Percentiles rank a stretch among this genome's conserved stretches.
Evolutionary conservation across 768 basidiomycete genomes (phyloP).

Genomic region (Boletus pseudopeckii): DNA sequence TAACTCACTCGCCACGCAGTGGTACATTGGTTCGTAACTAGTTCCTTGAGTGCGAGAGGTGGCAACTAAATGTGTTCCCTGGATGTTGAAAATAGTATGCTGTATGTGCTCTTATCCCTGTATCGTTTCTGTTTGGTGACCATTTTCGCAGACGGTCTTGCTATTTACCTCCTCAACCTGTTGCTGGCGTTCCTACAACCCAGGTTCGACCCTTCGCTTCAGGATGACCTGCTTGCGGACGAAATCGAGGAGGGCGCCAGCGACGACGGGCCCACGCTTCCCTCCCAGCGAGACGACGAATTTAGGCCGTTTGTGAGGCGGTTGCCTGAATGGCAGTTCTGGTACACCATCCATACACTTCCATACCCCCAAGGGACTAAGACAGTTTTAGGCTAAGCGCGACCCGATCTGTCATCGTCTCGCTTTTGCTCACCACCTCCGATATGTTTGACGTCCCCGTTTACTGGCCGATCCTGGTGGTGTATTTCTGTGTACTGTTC

Average conservation of each 20-base stretch:
- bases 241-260: slow-evolving; percentile 92
- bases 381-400: slow-evolving; percentile 68
- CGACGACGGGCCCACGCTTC: slow-evolving; percentile 55
- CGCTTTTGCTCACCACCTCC: slow-evolving; percentile 77
- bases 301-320: slow-evolving; percentile 96
- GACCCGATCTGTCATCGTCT: slow-evolving; percentile 83
- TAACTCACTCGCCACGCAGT: slow-evolving; percentile 42
- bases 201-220: slow-evolving; percentile 93
- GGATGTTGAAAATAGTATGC: slow-evolving; percentile 45
- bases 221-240: slow-evolving; percentile 89
- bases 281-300: slow-evolving; percentile 81
- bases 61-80: not conserved
- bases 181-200: slow-evolving; percentile 97
- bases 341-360: slow-evolving; percentile 45
- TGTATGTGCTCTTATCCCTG: slow-evolving; percentile 46
- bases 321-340: slow-evolving; percentile 96
- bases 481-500: slow-evolving; percentile 96
- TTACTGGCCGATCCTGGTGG: slow-evolving; percentile 97
- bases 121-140: slow-evolving; percentile 1
- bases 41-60: not conserved
- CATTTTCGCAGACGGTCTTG: slow-evolving; percentile 66
- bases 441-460: slow-evolving; percentile 93
- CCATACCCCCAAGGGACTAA: not conserved
- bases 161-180: slow-evolving; percentile 94
- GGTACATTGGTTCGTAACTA: slow-evolving; percentile 80